Conservation (phyloP, 1,284 basidiomycete species). For the Exobasidium cylindrosporum region DNA sequence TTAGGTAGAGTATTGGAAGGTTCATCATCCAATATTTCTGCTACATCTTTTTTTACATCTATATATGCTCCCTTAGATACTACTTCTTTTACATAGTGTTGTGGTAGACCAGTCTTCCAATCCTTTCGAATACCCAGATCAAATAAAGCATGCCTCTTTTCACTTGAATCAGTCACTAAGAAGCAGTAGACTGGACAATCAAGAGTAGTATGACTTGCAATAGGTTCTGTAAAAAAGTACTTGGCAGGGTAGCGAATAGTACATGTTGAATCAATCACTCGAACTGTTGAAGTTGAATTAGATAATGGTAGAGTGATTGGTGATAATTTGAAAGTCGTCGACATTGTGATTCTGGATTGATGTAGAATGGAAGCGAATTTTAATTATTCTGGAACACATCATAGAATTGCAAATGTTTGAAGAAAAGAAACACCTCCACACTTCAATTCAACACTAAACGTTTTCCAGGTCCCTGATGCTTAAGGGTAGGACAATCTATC, state of each 20-base stretch:
- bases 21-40: constrained; percentile 4
- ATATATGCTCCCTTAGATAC: neutral
- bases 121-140: constrained; percentile 6
- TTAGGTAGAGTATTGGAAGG: neutral
- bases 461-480: no score
- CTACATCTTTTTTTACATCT: constrained; percentile 11
- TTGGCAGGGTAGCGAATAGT: constrained; percentile 1
- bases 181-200: constrained; percentile 8
- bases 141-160: constrained; percentile 7
- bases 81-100: neutral
- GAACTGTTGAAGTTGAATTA: neutral
- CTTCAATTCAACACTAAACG: no score
- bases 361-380: no score
- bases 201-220: neutral
- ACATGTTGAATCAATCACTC: constrained; percentile 6
- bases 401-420: no score
- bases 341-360: neutral
- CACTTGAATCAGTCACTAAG: constrained; percentile 2
- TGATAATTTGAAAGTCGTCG: neutral
- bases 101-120: neutral
- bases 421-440: no score
- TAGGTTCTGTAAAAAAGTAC: neutral
- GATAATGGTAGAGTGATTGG: neutral
- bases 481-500: no score
- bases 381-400: no score